Conservation (phyloP, 2,329 filamentous ascomycete species). For the Akanthomyces lecanii region DNA sequence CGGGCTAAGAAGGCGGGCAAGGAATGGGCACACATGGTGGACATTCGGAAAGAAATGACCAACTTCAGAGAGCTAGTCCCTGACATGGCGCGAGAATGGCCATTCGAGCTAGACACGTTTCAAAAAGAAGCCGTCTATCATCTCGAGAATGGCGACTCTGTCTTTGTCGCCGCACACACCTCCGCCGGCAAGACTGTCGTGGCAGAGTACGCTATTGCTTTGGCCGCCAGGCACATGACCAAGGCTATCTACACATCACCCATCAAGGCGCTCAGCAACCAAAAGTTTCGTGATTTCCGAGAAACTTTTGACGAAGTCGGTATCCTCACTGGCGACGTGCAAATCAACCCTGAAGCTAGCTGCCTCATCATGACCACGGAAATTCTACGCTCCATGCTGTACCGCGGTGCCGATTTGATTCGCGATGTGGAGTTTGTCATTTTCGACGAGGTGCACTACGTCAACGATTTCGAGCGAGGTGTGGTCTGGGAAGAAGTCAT, state of each 20-base stretch:
- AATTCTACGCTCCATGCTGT: constrained; percentile 96
- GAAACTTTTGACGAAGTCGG: constrained; percentile 90
- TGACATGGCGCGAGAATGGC: constrained; percentile 94
- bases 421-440: constrained; percentile 98
- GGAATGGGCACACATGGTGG: constrained; percentile 98
- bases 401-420: constrained; percentile 90
- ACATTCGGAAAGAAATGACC: constrained; percentile 86
- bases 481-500: constrained; percentile 99
- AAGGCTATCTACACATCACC: constrained; percentile 99
- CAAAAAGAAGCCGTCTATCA: constrained; percentile 99
- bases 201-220: constrained; percentile 93
- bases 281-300: constrained; percentile 96
- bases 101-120: constrained; percentile 95
- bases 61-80: constrained; percentile 93
- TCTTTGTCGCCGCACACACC: constrained; percentile 96
- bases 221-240: constrained; percentile 98
- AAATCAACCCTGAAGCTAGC: constrained; percentile 95
- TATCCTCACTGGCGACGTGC: constrained; percentile 94
- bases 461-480: constrained; percentile 91
- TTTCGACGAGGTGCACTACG: constrained; percentile 98
- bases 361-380: constrained; percentile 99
- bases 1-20: constrained; percentile 69
- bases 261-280: constrained; percentile 97
- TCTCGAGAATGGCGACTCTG: constrained; percentile 91
- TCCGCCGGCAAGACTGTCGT: constrained; percentile 98